Evolutionary conservation across 2,329 filamentous ascomycete species (phyloP).

Genomic region (Colletotrichum eleusines): DNA sequence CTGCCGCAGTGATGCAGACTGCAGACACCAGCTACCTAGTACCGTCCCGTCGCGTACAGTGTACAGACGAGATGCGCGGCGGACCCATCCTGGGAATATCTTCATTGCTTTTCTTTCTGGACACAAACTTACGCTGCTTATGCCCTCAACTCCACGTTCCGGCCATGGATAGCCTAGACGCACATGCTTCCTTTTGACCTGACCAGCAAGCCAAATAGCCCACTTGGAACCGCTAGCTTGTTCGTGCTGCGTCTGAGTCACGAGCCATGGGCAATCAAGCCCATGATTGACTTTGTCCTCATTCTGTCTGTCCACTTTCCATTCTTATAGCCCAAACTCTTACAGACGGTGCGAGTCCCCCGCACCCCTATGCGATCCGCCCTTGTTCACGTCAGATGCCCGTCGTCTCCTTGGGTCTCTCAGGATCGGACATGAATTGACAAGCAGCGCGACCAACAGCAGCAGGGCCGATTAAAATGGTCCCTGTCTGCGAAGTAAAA

Average conservation of each 20-base stretch:
- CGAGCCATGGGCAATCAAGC: neutral
- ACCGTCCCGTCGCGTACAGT: neutral
- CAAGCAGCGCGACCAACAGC: conserved; percentile 13
- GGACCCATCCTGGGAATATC: conserved; percentile 17
- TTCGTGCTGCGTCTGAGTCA: neutral
- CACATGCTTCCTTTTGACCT: conserved; percentile 5
- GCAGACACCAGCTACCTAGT: no score
- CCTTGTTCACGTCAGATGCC: conserved; percentile 17
- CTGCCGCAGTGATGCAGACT: conserved; percentile 9
- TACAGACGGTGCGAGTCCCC: neutral
- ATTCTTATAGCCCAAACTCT: neutral
- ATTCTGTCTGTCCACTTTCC: conserved; percentile 1
- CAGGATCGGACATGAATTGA: conserved; percentile 24
- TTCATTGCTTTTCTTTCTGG: conserved; percentile 35
- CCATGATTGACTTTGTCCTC: conserved; percentile 4
- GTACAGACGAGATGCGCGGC: conserved; percentile 3
- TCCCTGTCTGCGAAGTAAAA: conserved; percentile 12
- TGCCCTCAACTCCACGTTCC: conserved; percentile 35
- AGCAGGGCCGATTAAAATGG: conserved; percentile 21
- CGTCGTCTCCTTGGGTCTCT: neutral
- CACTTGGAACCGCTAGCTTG: neutral
- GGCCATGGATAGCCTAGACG: conserved; percentile 34
- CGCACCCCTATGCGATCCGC: conserved; percentile 13
- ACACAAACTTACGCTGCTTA: conserved; percentile 26
- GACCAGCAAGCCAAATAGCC: neutral